These are phyloP conservation scores for Typha latifolia DNA, from an alignment of 176 grass and related monocot species.

Conservation along the genomic window DNA sequence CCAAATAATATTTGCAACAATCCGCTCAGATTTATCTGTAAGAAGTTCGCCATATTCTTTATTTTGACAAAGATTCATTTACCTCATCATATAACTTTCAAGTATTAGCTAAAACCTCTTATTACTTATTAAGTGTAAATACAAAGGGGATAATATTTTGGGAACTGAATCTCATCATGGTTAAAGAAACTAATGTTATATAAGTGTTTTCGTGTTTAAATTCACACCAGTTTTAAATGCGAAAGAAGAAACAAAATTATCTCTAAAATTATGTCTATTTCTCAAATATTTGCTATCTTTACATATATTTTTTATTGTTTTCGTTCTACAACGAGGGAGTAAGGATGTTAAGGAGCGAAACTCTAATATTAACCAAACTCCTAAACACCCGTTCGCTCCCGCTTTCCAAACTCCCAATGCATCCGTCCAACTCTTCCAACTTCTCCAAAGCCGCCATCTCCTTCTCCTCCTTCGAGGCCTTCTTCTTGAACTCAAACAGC, in stretches of 20 bases:
- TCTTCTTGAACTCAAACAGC: conserved; percentile 24
- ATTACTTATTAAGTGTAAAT: too few species aligned
- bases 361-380: conserved; percentile 56
- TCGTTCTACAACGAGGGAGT: conserved; percentile 48
- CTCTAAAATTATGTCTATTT: not conserved
- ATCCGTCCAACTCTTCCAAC: conserved; percentile 53
- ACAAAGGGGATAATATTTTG: too few species aligned
- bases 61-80: too few species aligned
- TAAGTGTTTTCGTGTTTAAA: too few species aligned
- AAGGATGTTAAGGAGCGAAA: conserved; percentile 61
- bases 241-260: not conserved
- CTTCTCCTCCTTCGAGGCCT: conserved; percentile 5
- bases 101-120: too few species aligned
- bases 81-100: too few species aligned
- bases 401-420: conserved; percentile 40
- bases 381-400: conserved; percentile 60
- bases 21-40: too few species aligned
- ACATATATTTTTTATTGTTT: not conserved
- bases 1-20: too few species aligned
- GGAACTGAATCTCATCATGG: too few species aligned
- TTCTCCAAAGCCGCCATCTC: conserved; percentile 36
- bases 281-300: not conserved
- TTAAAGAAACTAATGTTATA: too few species aligned
- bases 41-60: too few species aligned
- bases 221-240: too few species aligned